A percentile compares a stretch with the other conserved stretches of the same genome.
Conservation (phyloP, 441 rosid species). For the Syzygium malaccense region DNA sequence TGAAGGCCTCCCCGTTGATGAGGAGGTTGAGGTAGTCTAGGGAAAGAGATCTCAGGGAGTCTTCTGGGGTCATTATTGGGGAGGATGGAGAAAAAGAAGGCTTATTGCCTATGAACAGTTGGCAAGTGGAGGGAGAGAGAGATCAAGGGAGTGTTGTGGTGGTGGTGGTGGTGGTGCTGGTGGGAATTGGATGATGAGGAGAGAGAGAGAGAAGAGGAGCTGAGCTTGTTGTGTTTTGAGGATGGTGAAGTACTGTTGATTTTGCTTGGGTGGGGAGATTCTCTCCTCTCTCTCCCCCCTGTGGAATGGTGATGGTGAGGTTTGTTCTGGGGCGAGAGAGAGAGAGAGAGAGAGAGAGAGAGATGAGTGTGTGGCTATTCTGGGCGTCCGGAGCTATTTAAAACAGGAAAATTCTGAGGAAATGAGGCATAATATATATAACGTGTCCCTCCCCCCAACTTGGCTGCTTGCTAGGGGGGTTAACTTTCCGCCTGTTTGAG, state of each 20-base stretch:
- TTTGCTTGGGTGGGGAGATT: neutral
- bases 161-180: neutral
- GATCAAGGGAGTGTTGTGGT: neutral
- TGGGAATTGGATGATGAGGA: neutral
- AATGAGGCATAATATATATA: constrained; percentile 1
- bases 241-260: neutral
- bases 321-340: constrained; percentile 16
- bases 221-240: neutral
- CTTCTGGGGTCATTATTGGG: constrained; percentile 45
- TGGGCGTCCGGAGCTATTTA: constrained; percentile 62
- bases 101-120: constrained; percentile 17
- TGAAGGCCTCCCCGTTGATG: constrained; percentile 98
- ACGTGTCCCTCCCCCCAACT: neutral
- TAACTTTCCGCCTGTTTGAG: neutral
- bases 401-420: constrained; percentile 13
- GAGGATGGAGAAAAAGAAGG: neutral
- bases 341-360: constrained; percentile 14
- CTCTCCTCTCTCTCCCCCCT: neutral
- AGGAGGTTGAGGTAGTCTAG: constrained; percentile 81
- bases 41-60: constrained; percentile 80
- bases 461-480: neutral
- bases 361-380: constrained; percentile 32
- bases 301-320: constrained; percentile 1
- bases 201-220: neutral
- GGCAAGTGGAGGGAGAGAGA: neutral